A percentile compares a stretch with the other conserved stretches of the same genome.
These are phyloP conservation scores for Pseudogymnoascus sp. DNA, from an alignment of 2,329 filamentous ascomycete genomes.

Conservation along the genomic window DNA sequence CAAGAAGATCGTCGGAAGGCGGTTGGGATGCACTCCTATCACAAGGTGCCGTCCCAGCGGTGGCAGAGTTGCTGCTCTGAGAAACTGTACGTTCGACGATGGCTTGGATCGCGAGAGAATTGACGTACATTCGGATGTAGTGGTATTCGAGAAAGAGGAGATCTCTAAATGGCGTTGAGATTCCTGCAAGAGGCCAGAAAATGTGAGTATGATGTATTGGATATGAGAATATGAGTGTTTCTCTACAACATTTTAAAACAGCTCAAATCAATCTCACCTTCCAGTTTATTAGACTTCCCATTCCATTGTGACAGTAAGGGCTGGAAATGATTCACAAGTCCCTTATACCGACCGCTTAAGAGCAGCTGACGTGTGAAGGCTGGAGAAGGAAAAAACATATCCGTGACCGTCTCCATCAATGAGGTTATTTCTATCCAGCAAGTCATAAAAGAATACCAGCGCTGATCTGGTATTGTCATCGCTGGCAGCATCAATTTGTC, in stretches of 20 bases:
- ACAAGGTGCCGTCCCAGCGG: constrained; percentile 27
- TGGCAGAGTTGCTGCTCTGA: constrained; percentile 24
- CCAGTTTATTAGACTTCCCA: constrained; percentile 26
- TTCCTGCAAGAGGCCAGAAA: neutral
- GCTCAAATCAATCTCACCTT: neutral
- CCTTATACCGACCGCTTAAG: constrained; percentile 42
- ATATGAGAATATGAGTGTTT: too few relatives aligned
- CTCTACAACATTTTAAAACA: neutral
- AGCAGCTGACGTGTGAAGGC: constrained; percentile 34
- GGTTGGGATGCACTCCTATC: neutral
- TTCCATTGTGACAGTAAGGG: constrained; percentile 34
- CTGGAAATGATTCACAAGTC: constrained; percentile 39
- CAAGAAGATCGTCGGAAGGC: constrained; percentile 16
- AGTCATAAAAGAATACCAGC: constrained; percentile 44
- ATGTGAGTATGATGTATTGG: constrained; percentile 21
- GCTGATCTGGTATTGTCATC: constrained; percentile 30
- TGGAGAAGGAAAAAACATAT: constrained; percentile 43
- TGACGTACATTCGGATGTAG: constrained; percentile 36
- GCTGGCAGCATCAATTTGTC: constrained; percentile 28
- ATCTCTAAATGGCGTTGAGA: neutral
- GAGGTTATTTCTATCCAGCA: constrained; percentile 42
- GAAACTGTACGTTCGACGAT: constrained; percentile 45
- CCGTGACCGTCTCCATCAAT: constrained; percentile 42
- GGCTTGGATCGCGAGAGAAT: constrained; percentile 46
- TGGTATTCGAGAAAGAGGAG: constrained; percentile 46